These are phyloP conservation scores for Ophiosphaerella korrae DNA, from an alignment of 2,329 filamentous ascomycete genomes.

Conservation along the genomic window DNA sequence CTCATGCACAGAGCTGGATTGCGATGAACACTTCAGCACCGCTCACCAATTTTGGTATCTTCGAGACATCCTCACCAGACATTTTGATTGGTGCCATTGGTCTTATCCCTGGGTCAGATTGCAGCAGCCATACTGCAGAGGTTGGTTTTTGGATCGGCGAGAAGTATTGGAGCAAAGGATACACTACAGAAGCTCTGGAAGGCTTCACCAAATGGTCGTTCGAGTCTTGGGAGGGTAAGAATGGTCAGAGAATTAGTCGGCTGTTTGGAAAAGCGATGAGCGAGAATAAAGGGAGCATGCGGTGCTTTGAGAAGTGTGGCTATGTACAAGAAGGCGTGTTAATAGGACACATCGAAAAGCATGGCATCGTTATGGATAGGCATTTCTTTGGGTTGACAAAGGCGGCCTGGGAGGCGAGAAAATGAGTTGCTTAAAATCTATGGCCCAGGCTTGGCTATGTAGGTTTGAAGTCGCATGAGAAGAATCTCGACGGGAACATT, in stretches of 20 bases:
- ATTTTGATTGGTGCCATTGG: conserved; percentile 47
- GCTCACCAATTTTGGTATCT: conserved; percentile 26
- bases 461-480: conserved; percentile 41
- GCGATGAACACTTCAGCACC: conserved; percentile 24
- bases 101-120: conserved; percentile 42
- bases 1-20: conserved; percentile 44
- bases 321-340: conserved; percentile 45
- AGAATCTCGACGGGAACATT: conserved; percentile 35
- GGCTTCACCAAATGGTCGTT: conserved; percentile 46
- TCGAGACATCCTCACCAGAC: conserved; percentile 10
- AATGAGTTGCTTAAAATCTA: conserved; percentile 7
- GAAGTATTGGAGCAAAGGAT: conserved; percentile 42
- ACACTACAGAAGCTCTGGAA: conserved; percentile 39
- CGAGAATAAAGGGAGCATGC: conserved; percentile 44
- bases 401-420: conserved; percentile 15
- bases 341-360: conserved; percentile 43
- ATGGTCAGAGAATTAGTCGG: conserved; percentile 28
- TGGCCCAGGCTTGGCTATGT: conserved; percentile 29
- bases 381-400: conserved; percentile 45
- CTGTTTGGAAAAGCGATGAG: conserved; percentile 37
- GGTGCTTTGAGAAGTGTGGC: conserved; percentile 46
- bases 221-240: conserved; percentile 21
- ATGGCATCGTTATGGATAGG: conserved; percentile 39
- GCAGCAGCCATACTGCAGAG: conserved; percentile 45
- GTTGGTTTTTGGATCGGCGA: conserved; percentile 52